Percentiles rank a stretch among this genome's conserved stretches.
phyloP scores from a whole-genome alignment of 2,329 filamentous ascomycete genomes.

The Xylaria sp. region DNA sequence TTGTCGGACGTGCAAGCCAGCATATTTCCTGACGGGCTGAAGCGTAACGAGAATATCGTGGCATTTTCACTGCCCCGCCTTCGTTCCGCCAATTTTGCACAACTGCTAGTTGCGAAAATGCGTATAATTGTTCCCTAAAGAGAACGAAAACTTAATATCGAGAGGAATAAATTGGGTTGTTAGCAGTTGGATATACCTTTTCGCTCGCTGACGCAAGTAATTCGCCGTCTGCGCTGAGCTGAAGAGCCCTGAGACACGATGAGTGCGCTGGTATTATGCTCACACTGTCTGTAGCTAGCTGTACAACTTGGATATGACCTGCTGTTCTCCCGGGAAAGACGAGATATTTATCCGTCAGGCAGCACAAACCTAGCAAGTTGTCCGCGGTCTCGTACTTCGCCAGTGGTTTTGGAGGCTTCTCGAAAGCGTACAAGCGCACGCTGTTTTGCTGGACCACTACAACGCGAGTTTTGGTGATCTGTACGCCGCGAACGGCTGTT shows the following conservation, averaged over 20 bases:
- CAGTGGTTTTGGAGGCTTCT: conserved; percentile 71
- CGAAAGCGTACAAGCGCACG: conserved; percentile 81
- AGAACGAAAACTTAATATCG: conserved; percentile 27
- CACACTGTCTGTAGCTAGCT: conserved; percentile 78
- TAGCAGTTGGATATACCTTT: conserved; percentile 53
- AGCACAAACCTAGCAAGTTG: conserved; percentile 82
- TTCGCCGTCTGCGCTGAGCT: conserved; percentile 79
- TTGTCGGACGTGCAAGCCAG: conserved; percentile 96
- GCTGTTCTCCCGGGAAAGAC: conserved; percentile 86
- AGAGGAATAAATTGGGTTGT: conserved; percentile 8
- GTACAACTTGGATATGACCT: conserved; percentile 88
- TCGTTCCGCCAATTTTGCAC: conserved; percentile 81
- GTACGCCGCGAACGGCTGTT: conserved; percentile 79
- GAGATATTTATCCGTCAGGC: conserved; percentile 73
- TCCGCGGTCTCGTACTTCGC: conserved; percentile 84
- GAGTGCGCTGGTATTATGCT: conserved; percentile 94
- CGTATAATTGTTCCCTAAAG: conserved; percentile 83
- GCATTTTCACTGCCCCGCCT: conserved; percentile 89
- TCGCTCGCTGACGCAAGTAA: conserved; percentile 90
- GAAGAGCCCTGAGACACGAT: conserved; percentile 76
- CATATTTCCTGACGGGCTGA: conserved; percentile 80
- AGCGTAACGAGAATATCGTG: conserved; percentile 83
- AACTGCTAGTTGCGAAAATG: conserved; percentile 80
- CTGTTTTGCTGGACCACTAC: conserved; percentile 82
- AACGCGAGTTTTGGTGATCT: conserved; percentile 76